These are phyloP conservation scores for Pestalotiopsis sp. DNA, from an alignment of 2,329 filamentous ascomycete species.

Conservation along the genomic window DNA sequence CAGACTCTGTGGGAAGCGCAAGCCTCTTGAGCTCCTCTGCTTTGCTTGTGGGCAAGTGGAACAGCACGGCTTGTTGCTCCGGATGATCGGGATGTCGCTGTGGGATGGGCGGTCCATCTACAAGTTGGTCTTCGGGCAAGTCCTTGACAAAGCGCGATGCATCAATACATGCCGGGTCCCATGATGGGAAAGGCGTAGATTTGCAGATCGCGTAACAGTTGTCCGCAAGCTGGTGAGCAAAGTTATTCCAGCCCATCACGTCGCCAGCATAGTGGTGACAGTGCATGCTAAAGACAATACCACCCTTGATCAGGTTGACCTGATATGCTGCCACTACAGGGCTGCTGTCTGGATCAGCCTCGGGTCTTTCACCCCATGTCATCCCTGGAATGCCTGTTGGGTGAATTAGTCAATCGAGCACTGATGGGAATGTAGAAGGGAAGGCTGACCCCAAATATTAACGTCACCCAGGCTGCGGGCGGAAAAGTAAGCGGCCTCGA, in stretches of 20 bases:
- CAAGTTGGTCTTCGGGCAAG: background rate
- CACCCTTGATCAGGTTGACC: slow-evolving; percentile 43
- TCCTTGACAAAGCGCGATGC: background rate
- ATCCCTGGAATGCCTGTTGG: slow-evolving; percentile 34
- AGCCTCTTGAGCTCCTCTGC: background rate
- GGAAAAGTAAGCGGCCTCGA: slow-evolving; percentile 38
- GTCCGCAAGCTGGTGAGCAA: background rate
- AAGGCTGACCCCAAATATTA: slow-evolving; percentile 11
- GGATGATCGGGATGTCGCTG: slow-evolving; percentile 2
- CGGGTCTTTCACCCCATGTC: slow-evolving; percentile 41
- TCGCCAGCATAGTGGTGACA: slow-evolving; percentile 46
- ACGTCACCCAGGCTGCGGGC: slow-evolving; percentile 35
- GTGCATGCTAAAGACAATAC: slow-evolving; percentile 43
- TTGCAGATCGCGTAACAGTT: background rate
- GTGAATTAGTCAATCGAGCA: background rate
- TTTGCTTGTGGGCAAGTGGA: slow-evolving; percentile 3
- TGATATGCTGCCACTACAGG: slow-evolving; percentile 41
- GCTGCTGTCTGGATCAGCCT: slow-evolving; percentile 36
- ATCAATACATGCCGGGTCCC: background rate
- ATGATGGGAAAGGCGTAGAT: background rate
- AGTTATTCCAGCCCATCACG: slow-evolving; percentile 41
- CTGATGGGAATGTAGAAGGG: background rate
- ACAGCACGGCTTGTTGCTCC: background rate
- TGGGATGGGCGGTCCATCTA: background rate
- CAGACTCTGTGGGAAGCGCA: background rate